phyloP scores from a whole-genome alignment of 257 asterid genomes.

The Gentiana straminea region DNA sequence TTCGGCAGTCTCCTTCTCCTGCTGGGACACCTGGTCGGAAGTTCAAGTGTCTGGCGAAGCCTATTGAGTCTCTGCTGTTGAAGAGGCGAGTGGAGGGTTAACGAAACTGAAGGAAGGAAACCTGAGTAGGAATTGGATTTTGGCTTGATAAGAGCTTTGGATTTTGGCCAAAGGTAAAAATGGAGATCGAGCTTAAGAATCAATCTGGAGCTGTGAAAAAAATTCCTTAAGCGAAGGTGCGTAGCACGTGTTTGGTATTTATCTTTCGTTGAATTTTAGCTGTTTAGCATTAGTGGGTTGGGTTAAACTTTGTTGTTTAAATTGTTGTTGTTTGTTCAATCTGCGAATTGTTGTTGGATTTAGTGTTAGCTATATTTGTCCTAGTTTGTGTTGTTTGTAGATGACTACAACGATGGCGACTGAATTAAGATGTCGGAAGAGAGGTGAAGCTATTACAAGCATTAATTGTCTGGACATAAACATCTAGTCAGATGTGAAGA shows the following conservation, averaged over 20 bases:
- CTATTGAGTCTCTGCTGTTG: constrained; percentile 64
- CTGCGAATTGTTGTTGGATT: too few relatives aligned
- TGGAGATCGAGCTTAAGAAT: constrained; percentile 59
- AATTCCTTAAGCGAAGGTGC: constrained; percentile 93
- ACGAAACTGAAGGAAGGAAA: constrained; percentile 33
- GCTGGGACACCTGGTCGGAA: constrained; percentile 88
- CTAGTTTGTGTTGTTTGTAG: constrained; percentile 31
- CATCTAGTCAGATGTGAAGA: constrained; percentile 65
- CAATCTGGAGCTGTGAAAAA: constrained; percentile 88
- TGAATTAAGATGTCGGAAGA: constrained; percentile 66
- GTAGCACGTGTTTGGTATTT: constrained; percentile 31
- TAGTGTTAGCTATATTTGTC: neutral
- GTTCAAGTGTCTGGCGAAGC: constrained; percentile 98
- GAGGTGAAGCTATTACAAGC: constrained; percentile 82
- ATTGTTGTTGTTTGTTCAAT: too few relatives aligned
- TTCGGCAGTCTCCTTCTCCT: constrained; percentile 88
- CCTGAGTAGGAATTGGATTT: constrained; percentile 31
- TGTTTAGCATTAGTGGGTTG: too few relatives aligned
- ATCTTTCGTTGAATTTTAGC: too few relatives aligned
- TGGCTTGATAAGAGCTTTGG: constrained; percentile 76
- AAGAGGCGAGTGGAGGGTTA: constrained; percentile 42
- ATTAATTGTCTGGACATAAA: constrained; percentile 47
- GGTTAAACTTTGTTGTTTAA: too few relatives aligned
- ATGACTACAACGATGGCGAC: constrained; percentile 87
- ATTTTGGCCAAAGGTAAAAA: constrained; percentile 80